Percentiles rank a stretch among this genome's conserved stretches.
These are phyloP conservation scores for Acanthamoeba healyi DNA, from an alignment of 208 protist species.

Conservation along the genomic window DNA sequence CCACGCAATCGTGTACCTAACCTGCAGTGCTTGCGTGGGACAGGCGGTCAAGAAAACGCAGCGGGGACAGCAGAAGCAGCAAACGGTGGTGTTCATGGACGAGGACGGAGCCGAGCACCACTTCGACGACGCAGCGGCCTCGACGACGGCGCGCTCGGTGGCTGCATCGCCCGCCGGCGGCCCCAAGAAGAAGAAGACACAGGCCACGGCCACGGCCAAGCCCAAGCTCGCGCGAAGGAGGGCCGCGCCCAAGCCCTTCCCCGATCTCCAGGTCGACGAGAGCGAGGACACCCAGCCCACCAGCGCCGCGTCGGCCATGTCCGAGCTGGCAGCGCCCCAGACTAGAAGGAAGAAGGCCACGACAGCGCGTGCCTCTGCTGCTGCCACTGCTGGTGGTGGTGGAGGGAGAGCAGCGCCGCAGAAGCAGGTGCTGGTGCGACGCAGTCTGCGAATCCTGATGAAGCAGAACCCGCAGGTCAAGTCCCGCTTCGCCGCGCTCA, in stretches of 20 bases:
- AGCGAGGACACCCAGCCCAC: not conserved
- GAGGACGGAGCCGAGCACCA: not conserved
- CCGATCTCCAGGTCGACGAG: not conserved
- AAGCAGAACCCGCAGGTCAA: slow-evolving; percentile 7
- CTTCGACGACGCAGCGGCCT: not conserved
- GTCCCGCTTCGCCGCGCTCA: slow-evolving; percentile 3
- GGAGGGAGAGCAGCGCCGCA: not conserved
- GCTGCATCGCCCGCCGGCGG: not conserved
- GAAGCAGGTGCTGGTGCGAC: slow-evolving; percentile 6
- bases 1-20: not conserved
- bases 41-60: not conserved
- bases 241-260: not conserved
- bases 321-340: not conserved
- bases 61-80: not conserved
- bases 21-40: too few species aligned
- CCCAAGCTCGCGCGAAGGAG: not conserved
- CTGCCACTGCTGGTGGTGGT: too few species aligned
- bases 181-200: not conserved
- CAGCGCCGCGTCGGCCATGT: not conserved
- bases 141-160: not conserved
- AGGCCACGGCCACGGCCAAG: not conserved
- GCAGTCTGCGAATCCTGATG: not conserved
- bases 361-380: too few species aligned
- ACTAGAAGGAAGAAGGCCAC: not conserved
- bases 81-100: slow-evolving; percentile 10